A percentile compares a stretch with the other conserved stretches of the same genome.
Evolutionary conservation across 2,329 filamentous ascomycete genomes (phyloP).

Genomic region (Neonectria magnoliae): DNA sequence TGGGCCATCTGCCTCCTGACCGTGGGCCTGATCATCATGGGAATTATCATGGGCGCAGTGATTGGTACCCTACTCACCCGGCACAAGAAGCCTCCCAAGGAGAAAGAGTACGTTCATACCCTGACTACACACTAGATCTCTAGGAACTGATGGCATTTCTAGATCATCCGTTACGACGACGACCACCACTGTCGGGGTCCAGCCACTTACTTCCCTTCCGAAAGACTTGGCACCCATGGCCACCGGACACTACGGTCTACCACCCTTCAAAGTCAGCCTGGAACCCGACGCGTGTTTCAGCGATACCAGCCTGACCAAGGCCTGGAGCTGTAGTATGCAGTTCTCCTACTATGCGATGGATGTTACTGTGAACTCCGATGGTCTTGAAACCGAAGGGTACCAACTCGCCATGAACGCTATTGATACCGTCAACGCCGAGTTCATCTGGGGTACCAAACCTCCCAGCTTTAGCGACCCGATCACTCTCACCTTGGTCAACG

Average conservation of each 20-base stretch:
- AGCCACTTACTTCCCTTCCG: conserved; percentile 61
- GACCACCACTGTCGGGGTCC: conserved; percentile 56
- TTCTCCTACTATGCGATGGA: conserved; percentile 57
- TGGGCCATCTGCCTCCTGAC: conserved; percentile 67
- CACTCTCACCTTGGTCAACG: conserved; percentile 60
- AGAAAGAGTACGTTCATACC: background rate
- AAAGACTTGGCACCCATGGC: conserved; percentile 62
- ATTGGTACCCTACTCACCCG: conserved; percentile 57
- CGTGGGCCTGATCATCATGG: conserved; percentile 61
- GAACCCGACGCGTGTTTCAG: conserved; percentile 66
- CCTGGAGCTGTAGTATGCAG: conserved; percentile 71
- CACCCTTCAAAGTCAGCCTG: conserved; percentile 60
- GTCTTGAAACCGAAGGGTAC: conserved; percentile 51
- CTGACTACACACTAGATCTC: background rate
- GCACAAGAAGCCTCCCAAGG: conserved; percentile 26
- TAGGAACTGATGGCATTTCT: background rate
- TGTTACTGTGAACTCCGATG: conserved; percentile 45
- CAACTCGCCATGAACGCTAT: conserved; percentile 52
- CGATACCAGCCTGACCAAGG: conserved; percentile 62
- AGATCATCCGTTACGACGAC: conserved; percentile 46
- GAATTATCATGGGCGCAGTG: conserved; percentile 66
- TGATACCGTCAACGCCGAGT: conserved; percentile 51
- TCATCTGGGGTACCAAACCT: conserved; percentile 65
- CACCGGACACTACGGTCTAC: conserved; percentile 66
- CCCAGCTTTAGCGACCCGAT: conserved; percentile 54